Conservation (phyloP, 176 grass and related monocot species). For the Chrysopogon serrulatus region DNA sequence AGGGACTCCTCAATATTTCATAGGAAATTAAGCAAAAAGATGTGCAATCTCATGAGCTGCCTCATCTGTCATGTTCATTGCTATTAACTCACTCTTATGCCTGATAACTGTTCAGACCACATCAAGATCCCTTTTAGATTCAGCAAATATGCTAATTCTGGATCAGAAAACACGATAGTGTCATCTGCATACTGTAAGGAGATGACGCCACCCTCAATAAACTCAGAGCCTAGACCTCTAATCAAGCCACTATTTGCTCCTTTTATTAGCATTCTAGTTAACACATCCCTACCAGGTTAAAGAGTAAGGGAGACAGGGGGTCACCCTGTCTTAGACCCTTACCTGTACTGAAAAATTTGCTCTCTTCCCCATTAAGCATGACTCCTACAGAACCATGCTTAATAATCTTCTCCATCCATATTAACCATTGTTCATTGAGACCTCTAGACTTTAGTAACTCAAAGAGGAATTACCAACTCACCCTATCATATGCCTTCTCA, state of each 20-base stretch:
- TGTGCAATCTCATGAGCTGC: background rate
- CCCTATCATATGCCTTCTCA: background rate
- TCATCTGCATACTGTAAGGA: background rate
- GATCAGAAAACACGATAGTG: background rate
- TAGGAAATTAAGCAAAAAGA: background rate
- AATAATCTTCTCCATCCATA: no score
- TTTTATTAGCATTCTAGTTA: no score
- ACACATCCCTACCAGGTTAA: no score
- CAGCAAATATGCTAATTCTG: rapidly evolving
- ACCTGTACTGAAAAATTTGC: no score
- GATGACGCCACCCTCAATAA: background rate
- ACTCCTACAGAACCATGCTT: no score
- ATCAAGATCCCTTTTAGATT: no score
- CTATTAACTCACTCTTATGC: background rate
- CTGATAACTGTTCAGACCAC: no score
- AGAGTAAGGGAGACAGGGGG: no score
- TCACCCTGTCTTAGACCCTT: no score
- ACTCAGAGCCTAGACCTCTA: rapidly evolving
- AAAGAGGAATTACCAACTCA: background rate
- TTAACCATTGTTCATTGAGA: background rate
- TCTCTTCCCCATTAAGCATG: no score
- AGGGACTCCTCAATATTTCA: background rate
- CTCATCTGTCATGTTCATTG: rapidly evolving
- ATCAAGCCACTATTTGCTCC: background rate
- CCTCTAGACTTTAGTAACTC: background rate